Percentiles rank a stretch among this genome's conserved stretches.
These are phyloP conservation scores for Amanita subjunquillea DNA, from an alignment of 768 basidiomycete species.

Conservation along the genomic window DNA sequence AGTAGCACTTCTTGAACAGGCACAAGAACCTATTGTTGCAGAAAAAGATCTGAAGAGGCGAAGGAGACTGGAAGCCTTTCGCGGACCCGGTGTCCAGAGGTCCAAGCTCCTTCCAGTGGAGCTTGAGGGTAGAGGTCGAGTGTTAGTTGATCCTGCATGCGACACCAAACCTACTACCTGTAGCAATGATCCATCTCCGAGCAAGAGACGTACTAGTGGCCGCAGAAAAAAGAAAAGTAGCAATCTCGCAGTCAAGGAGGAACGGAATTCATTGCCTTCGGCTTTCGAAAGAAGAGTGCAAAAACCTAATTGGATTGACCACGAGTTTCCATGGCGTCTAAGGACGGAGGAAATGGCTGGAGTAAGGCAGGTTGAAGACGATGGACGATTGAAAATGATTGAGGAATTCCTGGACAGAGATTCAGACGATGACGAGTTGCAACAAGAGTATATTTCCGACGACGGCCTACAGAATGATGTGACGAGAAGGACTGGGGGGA, in stretches of 20 bases:
- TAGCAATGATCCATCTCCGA: conserved; percentile 18
- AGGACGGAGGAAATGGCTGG: conserved; percentile 46
- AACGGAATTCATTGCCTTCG: conserved; percentile 15
- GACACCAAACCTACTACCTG: conserved; percentile 22
- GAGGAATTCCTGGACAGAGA: conserved; percentile 66
- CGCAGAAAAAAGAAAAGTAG: conserved; percentile 43
- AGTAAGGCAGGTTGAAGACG: conserved; percentile 40
- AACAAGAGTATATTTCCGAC: conserved; percentile 10
- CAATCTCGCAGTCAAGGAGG: conserved; percentile 23
- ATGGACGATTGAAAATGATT: conserved; percentile 54
- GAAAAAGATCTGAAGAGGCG: conserved; percentile 62
- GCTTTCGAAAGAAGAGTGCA: conserved; percentile 20
- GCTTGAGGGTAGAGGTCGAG: conserved; percentile 59
- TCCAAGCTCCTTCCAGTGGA: conserved; percentile 50
- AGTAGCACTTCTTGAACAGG: conserved; percentile 28
- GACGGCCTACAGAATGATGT: conserved; percentile 6
- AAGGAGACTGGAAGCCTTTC: conserved; percentile 61
- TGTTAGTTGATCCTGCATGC: conserved; percentile 48
- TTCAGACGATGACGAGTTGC: conserved; percentile 41
- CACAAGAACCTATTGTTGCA: conserved; percentile 27
- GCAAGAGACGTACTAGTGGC: conserved; percentile 28
- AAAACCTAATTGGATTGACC: conserved; percentile 70
- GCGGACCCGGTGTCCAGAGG: conserved; percentile 21
- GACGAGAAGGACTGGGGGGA: conserved; percentile 39
- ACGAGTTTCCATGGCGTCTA: conserved; percentile 69